Evolutionary conservation across 225 moss, liverwort and hornwort species (phyloP), one percentile per base, ranked within the genome.

Genomic region (Anthoceros angustus): DNA sequence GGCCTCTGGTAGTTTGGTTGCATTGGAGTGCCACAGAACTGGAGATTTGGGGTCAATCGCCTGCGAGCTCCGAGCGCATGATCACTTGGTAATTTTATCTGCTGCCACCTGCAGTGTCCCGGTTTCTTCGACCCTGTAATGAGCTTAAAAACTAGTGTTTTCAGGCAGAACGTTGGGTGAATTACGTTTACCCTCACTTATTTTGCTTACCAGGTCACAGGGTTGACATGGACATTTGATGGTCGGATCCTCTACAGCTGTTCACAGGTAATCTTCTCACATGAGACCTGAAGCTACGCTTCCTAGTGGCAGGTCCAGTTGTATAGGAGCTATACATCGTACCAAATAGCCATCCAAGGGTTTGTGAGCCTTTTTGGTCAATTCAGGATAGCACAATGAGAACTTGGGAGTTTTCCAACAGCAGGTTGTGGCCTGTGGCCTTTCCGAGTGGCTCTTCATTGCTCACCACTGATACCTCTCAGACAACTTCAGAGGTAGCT

Each of bases 221-320:
- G 98, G 68, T 77, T 92, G 73, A 79, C 70, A 4, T 98, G 92
- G 98, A 83, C 77, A 24, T 70, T 62, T 72, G 83, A 98, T 80
- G 98, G 89, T 9, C 78, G 76, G 65, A 80, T 78, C 61, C 72
- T 98, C 39, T 92, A 92, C 73, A 98, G 82, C 83, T 98, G 89
- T 79, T 39, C 39, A 41, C 61, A 63, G 63, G 67, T 55, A 32
- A 63, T 42, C 7, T 63, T 76, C 8, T 62, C 60, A 9, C 15
- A 62, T 18, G 55, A 9, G 14, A 55, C 15, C 5, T 55, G 32
- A 1, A 4, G 32, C 4, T 32, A 32, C 32, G 1, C 7, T 55
- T n/a, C 14, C 7, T 55, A 55, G 55, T 55, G 55, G 32, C 32
- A 32, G 4, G 32, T 32, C 32, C 32, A 32, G 32, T 32, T 32